Conservation (phyloP, 495 filamentous ascomycete genomes). For the Haplographium delicatum region DNA sequence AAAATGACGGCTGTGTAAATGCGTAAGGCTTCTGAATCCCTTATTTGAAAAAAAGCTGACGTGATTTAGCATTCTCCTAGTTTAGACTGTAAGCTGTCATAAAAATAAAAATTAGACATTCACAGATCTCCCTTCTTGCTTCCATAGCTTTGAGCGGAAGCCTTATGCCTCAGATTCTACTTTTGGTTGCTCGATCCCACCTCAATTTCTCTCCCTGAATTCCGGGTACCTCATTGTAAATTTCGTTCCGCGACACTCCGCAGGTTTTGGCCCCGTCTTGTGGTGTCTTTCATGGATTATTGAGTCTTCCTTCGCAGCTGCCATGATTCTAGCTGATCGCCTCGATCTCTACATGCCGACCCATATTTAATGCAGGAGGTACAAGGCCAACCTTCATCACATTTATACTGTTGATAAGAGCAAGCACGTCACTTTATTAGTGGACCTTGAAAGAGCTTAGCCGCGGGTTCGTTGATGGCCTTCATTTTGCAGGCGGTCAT, state of each 20-base stretch:
- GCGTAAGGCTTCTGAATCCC: too few species aligned
- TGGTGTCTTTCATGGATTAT: too few species aligned
- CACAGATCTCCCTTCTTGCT: slow-evolving; percentile 14
- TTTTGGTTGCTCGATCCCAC: not conserved
- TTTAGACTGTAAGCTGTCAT: too few species aligned
- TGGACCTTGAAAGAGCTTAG: slow-evolving; percentile 4
- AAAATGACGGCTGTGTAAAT: slow-evolving; percentile 78
- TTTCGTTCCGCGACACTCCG: not conserved
- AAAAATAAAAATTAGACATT: too few species aligned
- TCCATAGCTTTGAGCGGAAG: not conserved
- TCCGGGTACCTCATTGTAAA: not conserved
- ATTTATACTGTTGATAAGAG: not conserved
- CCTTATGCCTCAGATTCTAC: not conserved
- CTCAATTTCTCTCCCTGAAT: not conserved
- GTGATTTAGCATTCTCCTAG: too few species aligned
- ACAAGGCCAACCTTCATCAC: not conserved
- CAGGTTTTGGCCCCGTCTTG: too few species aligned
- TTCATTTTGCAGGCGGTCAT: slow-evolving; percentile 1
- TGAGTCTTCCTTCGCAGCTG: too few species aligned
- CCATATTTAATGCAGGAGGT: not conserved
- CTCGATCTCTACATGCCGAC: not conserved
- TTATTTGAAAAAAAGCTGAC: too few species aligned
- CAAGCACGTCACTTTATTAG: not conserved
- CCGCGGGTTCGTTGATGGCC: slow-evolving; percentile 4
- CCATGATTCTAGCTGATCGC: too few species aligned